phyloP scores from a whole-genome alignment of 164 flowering plant genomes.

The Nymphaea thermarum region DNA sequence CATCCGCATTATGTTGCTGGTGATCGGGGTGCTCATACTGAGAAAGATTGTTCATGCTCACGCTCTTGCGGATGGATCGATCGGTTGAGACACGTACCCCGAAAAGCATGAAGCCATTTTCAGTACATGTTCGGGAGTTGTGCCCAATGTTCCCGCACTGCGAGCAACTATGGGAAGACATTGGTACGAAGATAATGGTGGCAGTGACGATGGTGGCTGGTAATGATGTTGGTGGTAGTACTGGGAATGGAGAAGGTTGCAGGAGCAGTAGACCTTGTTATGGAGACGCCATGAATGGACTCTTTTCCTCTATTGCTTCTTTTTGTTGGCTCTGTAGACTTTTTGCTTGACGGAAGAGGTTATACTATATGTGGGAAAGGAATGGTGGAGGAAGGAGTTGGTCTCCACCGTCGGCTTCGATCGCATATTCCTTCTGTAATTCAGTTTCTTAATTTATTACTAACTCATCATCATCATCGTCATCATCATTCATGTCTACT shows the following conservation, averaged over 20 bases:
- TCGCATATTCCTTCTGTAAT: too few relatives aligned
- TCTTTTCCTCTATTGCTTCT: too few relatives aligned
- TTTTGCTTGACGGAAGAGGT: too few relatives aligned
- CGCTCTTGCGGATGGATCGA: constrained; percentile 56
- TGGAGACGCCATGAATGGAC: too few relatives aligned
- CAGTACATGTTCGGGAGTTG: constrained; percentile 35
- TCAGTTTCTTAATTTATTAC: too few relatives aligned
- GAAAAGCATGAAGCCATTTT: constrained; percentile 45
- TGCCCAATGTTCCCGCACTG: constrained; percentile 58
- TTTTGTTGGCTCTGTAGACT: too few relatives aligned
- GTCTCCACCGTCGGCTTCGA: too few relatives aligned
- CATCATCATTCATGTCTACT: too few relatives aligned
- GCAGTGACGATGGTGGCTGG: neutral
- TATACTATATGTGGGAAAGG: too few relatives aligned
- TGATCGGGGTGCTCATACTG: constrained; percentile 36
- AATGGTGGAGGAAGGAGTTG: too few relatives aligned
- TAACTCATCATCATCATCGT: too few relatives aligned
- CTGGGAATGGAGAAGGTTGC: neutral
- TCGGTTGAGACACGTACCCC: constrained; percentile 51
- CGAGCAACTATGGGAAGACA: constrained; percentile 41
- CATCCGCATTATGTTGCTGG: constrained; percentile 4
- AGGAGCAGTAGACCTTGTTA: too few relatives aligned
- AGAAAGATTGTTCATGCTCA: constrained; percentile 64
- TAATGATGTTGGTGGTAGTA: neutral
- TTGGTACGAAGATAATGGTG: neutral